These are phyloP conservation scores for Populus tomentosa DNA, from an alignment of 441 rosid genomes.

Conservation along the genomic window DNA sequence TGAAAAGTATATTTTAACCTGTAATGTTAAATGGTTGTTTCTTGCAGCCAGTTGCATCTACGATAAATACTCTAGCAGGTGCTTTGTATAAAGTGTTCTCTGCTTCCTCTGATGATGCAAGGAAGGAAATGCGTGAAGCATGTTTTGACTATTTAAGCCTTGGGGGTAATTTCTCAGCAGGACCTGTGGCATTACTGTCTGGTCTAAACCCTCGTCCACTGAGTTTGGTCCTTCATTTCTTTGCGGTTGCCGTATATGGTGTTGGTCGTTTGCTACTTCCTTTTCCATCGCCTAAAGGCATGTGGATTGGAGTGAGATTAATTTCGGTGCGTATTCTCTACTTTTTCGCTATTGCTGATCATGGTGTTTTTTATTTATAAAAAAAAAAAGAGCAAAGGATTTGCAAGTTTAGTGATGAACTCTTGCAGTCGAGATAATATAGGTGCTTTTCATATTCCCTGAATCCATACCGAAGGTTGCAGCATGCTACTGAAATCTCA, in stretches of 20 bases:
- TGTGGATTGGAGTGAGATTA: constrained; percentile 72
- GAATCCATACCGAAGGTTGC: background rate
- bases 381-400: background rate
- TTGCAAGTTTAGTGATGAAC: background rate
- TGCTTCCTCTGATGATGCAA: constrained; percentile 66
- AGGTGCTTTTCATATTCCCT: background rate
- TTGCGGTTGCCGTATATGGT: constrained; percentile 70
- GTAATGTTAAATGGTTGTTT: background rate
- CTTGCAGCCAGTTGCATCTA: constrained; percentile 77
- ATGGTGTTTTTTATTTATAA: background rate
- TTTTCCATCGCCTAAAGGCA: constrained; percentile 63
- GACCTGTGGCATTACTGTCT: constrained; percentile 71
- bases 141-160: constrained; percentile 82
- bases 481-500: background rate
- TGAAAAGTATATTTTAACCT: background rate
- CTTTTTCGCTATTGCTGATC: background rate
- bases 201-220: constrained; percentile 70
- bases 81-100: constrained; percentile 80
- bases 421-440: background rate
- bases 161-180: constrained; percentile 60
- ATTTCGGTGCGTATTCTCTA: constrained; percentile 36
- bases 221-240: constrained; percentile 68
- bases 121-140: constrained; percentile 73
- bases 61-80: constrained; percentile 76
- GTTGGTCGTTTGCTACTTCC: constrained; percentile 71